phyloP scores from a whole-genome alignment of 1,284 basidiomycete genomes.

The Omphalotus olearius region DNA sequence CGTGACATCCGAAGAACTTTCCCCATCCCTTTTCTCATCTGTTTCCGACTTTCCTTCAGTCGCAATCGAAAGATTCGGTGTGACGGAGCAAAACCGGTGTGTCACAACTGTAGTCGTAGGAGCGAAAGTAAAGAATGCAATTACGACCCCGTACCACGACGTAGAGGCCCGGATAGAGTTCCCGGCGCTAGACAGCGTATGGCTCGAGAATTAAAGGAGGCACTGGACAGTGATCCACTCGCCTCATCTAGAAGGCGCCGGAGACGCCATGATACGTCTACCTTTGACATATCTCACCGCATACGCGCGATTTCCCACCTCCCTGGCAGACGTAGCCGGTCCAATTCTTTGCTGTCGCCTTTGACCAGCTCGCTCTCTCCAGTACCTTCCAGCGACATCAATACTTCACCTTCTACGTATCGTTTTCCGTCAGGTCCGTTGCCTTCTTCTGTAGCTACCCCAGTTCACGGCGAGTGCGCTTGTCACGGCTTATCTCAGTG shows the following conservation, averaged over 20 bases:
- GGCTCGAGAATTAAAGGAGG: slow-evolving; percentile 32
- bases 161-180: slow-evolving; percentile 70
- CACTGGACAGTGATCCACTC: slow-evolving; percentile 20
- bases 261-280: slow-evolving; percentile 22
- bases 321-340: not conserved
- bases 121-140: slow-evolving; percentile 39
- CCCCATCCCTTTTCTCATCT: slow-evolving; percentile 1
- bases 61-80: slow-evolving; percentile 76
- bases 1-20: slow-evolving; percentile 20
- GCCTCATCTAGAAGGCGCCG: slow-evolving; percentile 32
- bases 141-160: slow-evolving; percentile 68
- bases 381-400: slow-evolving; percentile 18
- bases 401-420: slow-evolving; percentile 13
- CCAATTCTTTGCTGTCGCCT: not conserved
- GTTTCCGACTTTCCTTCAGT: slow-evolving; percentile 31
- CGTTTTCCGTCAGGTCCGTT: not conserved
- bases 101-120: slow-evolving; percentile 64
- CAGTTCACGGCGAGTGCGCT: slow-evolving; percentile 11
- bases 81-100: slow-evolving; percentile 71
- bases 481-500: slow-evolving; percentile 18
- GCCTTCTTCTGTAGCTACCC: not conserved
- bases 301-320: not conserved
- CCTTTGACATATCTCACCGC: slow-evolving; percentile 8
- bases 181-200: slow-evolving; percentile 68
- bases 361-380: slow-evolving; percentile 5